Conservation (phyloP, 148 eudicot genomes). For the Rhododendron vialii region DNA sequence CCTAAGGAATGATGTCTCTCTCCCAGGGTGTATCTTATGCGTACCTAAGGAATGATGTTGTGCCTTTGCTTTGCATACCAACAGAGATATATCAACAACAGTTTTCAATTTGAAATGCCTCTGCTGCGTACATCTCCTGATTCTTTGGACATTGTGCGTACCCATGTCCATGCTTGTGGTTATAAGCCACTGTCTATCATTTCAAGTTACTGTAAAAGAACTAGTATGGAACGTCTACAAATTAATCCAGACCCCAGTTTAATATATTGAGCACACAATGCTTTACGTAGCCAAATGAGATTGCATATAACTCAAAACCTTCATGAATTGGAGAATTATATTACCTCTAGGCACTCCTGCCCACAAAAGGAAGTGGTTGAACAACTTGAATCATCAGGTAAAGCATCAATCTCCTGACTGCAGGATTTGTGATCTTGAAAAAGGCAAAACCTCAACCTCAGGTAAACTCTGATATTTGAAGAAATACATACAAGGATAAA, state of each 20-base stretch:
- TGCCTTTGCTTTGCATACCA: not conserved
- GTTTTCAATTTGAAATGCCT: not conserved
- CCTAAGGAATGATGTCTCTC: not conserved
- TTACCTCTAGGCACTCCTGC: constrained; percentile 77
- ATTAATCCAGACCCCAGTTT: not conserved
- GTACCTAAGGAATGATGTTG: not conserved
- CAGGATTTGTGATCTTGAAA: constrained; percentile 72
- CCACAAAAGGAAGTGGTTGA: constrained; percentile 56
- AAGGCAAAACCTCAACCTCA: constrained; percentile 11
- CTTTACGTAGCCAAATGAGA: not conserved
- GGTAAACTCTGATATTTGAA: not conserved
- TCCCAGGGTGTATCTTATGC: not conserved
- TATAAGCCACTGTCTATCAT: not conserved
- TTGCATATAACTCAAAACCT: not conserved
- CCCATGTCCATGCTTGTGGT: not conserved
- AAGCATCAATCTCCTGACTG: constrained; percentile 39
- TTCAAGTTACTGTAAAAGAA: not conserved
- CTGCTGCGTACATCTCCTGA: not conserved
- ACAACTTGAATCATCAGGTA: constrained; percentile 28
- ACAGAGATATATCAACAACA: not conserved
- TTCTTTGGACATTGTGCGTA: not conserved
- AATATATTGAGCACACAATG: not conserved
- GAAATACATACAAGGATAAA: not conserved
- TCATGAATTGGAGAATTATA: not conserved
- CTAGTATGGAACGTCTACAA: not conserved